A percentile compares a stretch with the other conserved stretches of the same genome.
Conservation (phyloP, 148 eudicot species). For the Silene latifolia region DNA sequence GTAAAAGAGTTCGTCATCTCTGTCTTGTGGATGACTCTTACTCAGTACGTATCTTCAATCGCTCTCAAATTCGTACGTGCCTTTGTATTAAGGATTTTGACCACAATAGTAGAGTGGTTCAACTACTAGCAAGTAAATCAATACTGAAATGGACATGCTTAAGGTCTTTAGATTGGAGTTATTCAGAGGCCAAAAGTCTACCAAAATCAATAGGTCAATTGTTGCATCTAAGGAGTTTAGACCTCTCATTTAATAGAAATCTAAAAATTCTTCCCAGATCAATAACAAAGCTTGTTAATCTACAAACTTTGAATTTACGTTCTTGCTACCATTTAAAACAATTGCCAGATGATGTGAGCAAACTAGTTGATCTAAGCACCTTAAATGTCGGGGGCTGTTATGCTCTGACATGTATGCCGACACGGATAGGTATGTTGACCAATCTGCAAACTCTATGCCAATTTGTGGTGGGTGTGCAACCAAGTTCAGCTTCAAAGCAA, state of each 20-base stretch:
- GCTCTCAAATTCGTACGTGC: not conserved
- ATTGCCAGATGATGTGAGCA: constrained; percentile 18
- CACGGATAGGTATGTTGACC: constrained; percentile 9
- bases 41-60: too few species aligned
- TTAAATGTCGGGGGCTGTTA: not conserved
- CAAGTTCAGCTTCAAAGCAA: not conserved
- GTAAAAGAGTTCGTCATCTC: not conserved
- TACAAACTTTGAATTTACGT: constrained; percentile 12
- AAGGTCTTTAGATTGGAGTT: constrained; percentile 8
- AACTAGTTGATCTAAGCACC: constrained; percentile 7
- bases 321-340: constrained; percentile 1
- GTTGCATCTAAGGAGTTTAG: constrained; percentile 22
- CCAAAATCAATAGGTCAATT: constrained; percentile 18
- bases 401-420: constrained; percentile 11
- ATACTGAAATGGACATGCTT: constrained; percentile 11
- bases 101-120: not conserved
- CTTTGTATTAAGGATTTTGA: not conserved
- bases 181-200: not conserved
- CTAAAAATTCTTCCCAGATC: constrained; percentile 16
- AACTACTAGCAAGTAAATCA: not conserved
- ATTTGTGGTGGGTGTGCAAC: constrained; percentile 2
- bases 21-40: too few species aligned
- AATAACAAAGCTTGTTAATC: constrained; percentile 18
- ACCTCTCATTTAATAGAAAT: not conserved
- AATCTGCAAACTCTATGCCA: constrained; percentile 1